Base-by-base conservation (phyloP, 2,329 filamentous ascomycete species). In the Aspergillus novoparasiticus region DNA sequence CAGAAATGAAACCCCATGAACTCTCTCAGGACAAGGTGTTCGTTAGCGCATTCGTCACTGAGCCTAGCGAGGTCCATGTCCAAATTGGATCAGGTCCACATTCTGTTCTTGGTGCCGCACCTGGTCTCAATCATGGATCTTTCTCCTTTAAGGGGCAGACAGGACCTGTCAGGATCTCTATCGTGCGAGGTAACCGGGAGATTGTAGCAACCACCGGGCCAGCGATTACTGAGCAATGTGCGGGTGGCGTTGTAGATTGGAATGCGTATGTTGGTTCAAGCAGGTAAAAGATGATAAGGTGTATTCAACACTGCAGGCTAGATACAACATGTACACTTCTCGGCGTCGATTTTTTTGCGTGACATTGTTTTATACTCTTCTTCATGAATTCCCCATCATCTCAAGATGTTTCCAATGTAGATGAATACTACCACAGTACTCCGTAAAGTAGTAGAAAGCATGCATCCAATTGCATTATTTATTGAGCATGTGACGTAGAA, bases 231-330 rank as follows among this genome's bases (percentile, higher is more conserved):
- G 63, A 67, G 11, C 51, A 69, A 14, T 74, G 72, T 55, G 48
- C 48, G 8, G 67, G 73, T 57, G 74, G 75, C 5, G 66, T 70
- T 56, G 68, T 77, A 11, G 73, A 77, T 43, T 78, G 75, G 73
- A 78, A 78, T 64, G 72, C 76, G n/a, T 70, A 68, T 67, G 75
- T 77, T 59, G 75, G 75, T n/a, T 75, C 73, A 30, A 75, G 69
- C 60, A 30, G 59, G 19, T 55, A 28, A 23, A 10, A 5, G 30
- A 36, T 8, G 19, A 19, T 9, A 16, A n/a, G 21, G 21, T 28
- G 11, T 9, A 10, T 34, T 23, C 19, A 28, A 23, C 21, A 8
- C 28, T n/a, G 46, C 19, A 8, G n/a, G 39, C 16, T 41, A 19
- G 19, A 41, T 41, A 41, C 10, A 46, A 11, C 43, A 23, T n/a